Base-by-base conservation (phyloP, 129 eudicot species). In the Deinandra increscens region DNA sequence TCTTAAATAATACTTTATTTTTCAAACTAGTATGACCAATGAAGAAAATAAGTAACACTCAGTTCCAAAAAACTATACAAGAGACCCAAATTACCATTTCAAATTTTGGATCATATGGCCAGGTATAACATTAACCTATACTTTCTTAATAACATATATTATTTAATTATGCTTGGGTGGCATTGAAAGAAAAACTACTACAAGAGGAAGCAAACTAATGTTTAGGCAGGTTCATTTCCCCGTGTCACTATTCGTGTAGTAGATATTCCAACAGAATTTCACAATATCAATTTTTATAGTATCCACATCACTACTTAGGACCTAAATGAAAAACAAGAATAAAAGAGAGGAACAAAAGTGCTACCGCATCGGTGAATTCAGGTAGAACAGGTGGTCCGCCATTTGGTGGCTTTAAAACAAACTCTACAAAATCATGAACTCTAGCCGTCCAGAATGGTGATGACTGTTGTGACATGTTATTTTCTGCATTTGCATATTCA, bases 381-480 rank as follows among this genome's bases (percentile, higher is more conserved):
- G 99, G 99, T 58, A 94, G 96, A 17, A 81, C 59, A 39, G 96
- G 99, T 31, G 97, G 99, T 49, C 99, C 97, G 26, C 97, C 99
- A 56, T 15, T 61, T 62, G 96, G 88, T 74, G 97, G 97, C 82
- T 78, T 89, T 73, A 94, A 77, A 78, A 94, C 96, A 62, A 78
- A 68, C 84, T 85, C 96, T 64, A 94, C 85, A 77, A 85, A 67
- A 74, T 94, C 91, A 70, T 89, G 96, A 62, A 81, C 85, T 46
- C 37, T 68, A 66, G 75, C 79, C 29, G 71, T 80, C 97, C 97
- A 89, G 64, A 87, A 85, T 26, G 81, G 64, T 58, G 83, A 77
- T 49, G 74, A 41, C 67, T 68, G 58, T 43, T 58, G 77, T 75
- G n/a, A 56, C 1, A 38, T 60, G 53, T 62, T 75, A 55, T 18